A percentile compares a stretch with the other conserved stretches of the same genome.
Conservation (phyloP, 2,329 filamentous ascomycete genomes). For the Saccharata proteae region DNA sequence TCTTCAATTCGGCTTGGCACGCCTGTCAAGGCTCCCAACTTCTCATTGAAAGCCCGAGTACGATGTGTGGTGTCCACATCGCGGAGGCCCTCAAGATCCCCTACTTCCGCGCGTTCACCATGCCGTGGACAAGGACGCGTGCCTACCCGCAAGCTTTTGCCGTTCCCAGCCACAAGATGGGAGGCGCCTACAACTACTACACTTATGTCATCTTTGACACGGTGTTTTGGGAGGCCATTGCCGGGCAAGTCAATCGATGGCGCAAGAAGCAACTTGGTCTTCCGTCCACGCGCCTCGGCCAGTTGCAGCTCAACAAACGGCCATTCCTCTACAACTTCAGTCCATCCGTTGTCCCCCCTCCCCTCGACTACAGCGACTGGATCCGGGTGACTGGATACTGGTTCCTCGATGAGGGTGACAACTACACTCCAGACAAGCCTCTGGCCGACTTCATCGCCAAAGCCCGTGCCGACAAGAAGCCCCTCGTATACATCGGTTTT, state of each 20-base stretch:
- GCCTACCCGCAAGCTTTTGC: conserved; percentile 96
- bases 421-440: conserved; percentile 63
- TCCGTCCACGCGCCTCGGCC: conserved; percentile 71
- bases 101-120: conserved; percentile 94
- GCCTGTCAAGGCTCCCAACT: conserved; percentile 82
- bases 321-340: conserved; percentile 98
- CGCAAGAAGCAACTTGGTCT: conserved; percentile 68
- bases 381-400: conserved; percentile 95
- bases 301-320: conserved; percentile 93
- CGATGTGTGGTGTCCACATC: conserved; percentile 96
- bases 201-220: conserved; percentile 95
- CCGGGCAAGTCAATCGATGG: conserved; percentile 87
- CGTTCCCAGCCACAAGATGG: conserved; percentile 85
- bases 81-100: conserved; percentile 86
- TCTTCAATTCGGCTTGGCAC: conserved; percentile 68
- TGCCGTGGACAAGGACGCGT: conserved; percentile 95
- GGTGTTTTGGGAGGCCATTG: conserved; percentile 90
- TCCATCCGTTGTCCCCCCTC: conserved; percentile 83
- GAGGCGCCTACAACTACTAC: conserved; percentile 87
- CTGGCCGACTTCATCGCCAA: conserved; percentile 72
- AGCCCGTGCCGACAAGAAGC: conserved; percentile 71
- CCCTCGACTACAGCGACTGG: conserved; percentile 94
- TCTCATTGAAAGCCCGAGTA: conserved; percentile 87
- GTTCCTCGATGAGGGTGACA: conserved; percentile 70
- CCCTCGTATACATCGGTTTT: conserved; percentile 93